Evolutionary conservation across 2,329 filamentous ascomycete genomes (phyloP).

Genomic region (Parastagonospora avenae): DNA sequence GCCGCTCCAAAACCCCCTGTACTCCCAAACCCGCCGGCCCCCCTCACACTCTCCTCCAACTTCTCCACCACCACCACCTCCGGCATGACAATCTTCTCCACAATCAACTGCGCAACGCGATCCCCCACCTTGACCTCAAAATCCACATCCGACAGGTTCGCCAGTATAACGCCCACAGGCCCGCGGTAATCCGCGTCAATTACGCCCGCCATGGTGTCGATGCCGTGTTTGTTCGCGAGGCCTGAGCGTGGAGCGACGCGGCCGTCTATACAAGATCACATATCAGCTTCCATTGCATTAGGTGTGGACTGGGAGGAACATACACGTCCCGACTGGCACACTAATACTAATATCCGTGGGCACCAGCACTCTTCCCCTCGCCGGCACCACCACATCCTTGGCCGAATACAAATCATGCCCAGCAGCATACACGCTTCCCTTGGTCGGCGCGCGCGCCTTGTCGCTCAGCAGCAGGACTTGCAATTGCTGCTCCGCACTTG

Average conservation of each 20-base stretch:
- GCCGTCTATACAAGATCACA: slow-evolving; percentile 65
- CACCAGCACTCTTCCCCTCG: slow-evolving; percentile 82
- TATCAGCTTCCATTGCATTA: background rate
- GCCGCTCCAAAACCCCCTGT: slow-evolving; percentile 43
- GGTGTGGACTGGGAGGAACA: slow-evolving; percentile 40
- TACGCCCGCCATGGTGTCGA: slow-evolving; percentile 93
- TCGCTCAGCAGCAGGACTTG: slow-evolving; percentile 87
- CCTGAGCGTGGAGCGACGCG: slow-evolving; percentile 90
- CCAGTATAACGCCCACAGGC: slow-evolving; percentile 90
- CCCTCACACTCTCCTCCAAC: slow-evolving; percentile 87
- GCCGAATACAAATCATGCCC: slow-evolving; percentile 92
- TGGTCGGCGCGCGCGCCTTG: slow-evolving; percentile 80
- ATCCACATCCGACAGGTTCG: slow-evolving; percentile 85
- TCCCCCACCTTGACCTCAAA: slow-evolving; percentile 85
- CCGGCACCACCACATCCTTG: slow-evolving; percentile 74
- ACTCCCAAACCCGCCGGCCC: slow-evolving; percentile 68
- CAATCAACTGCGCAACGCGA: slow-evolving; percentile 87
- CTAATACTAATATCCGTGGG: slow-evolving; percentile 92
- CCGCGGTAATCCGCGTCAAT: slow-evolving; percentile 98
- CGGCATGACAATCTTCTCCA: slow-evolving; percentile 94
- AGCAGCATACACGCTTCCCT: slow-evolving; percentile 86
- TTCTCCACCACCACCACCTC: slow-evolving; percentile 88
- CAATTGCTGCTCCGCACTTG: slow-evolving; percentile 59
- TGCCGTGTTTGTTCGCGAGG: slow-evolving; percentile 90
- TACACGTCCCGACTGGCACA: slow-evolving; percentile 88